Percentiles rank a stretch among this genome's conserved stretches.
Evolutionary conservation across 768 basidiomycete genomes (phyloP).

Genomic region (Russula emetica): DNA sequence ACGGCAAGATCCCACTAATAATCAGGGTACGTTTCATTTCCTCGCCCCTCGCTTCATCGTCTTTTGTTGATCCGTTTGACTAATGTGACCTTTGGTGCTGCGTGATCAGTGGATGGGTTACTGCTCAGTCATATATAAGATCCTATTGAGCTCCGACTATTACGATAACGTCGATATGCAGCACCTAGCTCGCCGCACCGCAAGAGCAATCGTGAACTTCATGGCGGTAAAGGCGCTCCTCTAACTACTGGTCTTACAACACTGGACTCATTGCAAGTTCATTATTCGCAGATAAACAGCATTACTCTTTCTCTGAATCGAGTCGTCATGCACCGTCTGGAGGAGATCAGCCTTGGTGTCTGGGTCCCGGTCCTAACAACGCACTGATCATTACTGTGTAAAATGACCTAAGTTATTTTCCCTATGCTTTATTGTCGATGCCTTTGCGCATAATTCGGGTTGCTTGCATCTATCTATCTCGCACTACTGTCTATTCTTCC

Average conservation of each 20-base stretch:
- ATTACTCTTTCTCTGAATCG: constrained; percentile 26
- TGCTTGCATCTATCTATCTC: not conserved
- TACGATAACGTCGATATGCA: constrained; percentile 16
- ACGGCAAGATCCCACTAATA: constrained; percentile 20
- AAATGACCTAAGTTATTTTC: constrained; percentile 17
- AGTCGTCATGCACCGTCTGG: constrained; percentile 26
- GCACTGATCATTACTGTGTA: constrained; percentile 15
- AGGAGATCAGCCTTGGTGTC: constrained; percentile 20
- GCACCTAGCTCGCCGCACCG: constrained; percentile 26
- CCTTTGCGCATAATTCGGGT: not conserved
- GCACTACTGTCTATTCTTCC: no score
- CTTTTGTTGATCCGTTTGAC: not conserved
- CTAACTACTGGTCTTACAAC: no score
- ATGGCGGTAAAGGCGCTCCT: constrained; percentile 17
- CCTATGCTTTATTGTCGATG: constrained; percentile 20
- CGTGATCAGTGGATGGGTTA: constrained; percentile 25
- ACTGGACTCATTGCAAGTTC: not conserved
- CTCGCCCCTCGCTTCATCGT: no score
- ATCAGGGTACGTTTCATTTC: constrained; percentile 21
- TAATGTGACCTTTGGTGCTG: not conserved
- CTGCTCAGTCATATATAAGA: constrained; percentile 22
- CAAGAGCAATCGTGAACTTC: constrained; percentile 27
- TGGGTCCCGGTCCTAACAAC: constrained; percentile 25
- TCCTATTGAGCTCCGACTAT: constrained; percentile 19
- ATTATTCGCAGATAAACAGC: constrained; percentile 12